phyloP scores from a whole-genome alignment of 2,329 filamentous ascomycete species.

The Magnaporthiopsis rhizophila region DNA sequence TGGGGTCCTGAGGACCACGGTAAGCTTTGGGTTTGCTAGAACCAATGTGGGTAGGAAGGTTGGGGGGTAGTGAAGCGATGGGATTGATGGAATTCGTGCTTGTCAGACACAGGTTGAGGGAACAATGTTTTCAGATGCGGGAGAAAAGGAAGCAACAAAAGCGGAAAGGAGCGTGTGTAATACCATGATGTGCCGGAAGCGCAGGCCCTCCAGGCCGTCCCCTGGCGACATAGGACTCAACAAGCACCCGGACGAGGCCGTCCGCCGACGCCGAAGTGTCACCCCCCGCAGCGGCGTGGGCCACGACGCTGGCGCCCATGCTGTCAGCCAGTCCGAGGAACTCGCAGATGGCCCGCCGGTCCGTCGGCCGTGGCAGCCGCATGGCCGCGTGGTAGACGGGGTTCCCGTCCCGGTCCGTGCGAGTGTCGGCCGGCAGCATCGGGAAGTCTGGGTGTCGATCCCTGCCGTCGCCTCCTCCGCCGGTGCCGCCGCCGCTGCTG shows the following conservation, averaged over 20 bases:
- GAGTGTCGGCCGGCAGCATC: conserved; percentile 4
- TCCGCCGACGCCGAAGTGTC: not conserved
- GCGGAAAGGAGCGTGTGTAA: not conserved
- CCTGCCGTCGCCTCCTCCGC: not conserved
- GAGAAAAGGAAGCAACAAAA: not conserved
- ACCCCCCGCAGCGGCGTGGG: not conserved
- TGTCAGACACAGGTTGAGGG: too few relatives aligned
- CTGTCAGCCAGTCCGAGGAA: conserved; percentile 3
- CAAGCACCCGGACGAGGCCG: not conserved
- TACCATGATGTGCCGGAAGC: not conserved
- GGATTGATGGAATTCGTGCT: not conserved
- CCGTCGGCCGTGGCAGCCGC: not conserved
- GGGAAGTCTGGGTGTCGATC: not conserved
- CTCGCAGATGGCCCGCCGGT: not conserved
- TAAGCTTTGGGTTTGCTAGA: not conserved
- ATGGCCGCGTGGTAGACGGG: not conserved
- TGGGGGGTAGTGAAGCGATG: not conserved
- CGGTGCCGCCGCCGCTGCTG: not conserved
- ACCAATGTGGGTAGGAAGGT: not conserved
- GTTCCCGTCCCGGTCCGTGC: not conserved
- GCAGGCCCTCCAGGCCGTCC: too few relatives aligned
- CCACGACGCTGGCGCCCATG: not conserved
- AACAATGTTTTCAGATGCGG: too few relatives aligned
- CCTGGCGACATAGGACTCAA: not conserved
- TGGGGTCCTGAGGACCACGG: not conserved